Evolutionary conservation across 2,329 filamentous ascomycete species (phyloP), one percentile per base, ranked within the genome.

Genomic region (Aspergillus unguis): DNA sequence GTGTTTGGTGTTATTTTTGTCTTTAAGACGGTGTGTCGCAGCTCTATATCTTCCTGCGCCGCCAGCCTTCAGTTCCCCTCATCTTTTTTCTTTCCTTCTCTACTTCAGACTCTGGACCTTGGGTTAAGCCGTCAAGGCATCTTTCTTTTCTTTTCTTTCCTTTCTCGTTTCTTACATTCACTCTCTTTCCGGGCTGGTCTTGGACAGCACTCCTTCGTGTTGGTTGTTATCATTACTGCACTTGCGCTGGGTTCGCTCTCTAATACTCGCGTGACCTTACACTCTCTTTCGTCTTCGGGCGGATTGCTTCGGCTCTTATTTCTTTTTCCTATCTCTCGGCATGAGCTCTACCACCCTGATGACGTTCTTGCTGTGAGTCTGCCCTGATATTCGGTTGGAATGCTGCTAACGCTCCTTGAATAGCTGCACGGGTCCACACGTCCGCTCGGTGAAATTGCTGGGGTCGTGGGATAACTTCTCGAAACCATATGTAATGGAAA

Each of bases 401-500:
- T 44, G 36, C 49, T 31, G 36, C 64, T 68, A 55, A 62, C 63
- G 6, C 41, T 46, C 23, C 23, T 33, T 53, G 28, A 31, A 40
- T 29, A 70, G 66, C 53, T 63, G 63, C 40, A 73, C 73, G 55
- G 67, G 69, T 44, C 69, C 73, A 32, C 65, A 71, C 36, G 68
- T 73, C 44, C 61, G 70, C 58, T 86, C 86, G 41, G 88, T 96
- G 60, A 85, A 88, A 66, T 80, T 96, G 42, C 80, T 94, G 62
- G 92, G 92, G 57, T 96, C 91, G 58, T 97, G 92, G 92, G 92
- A 96, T 76, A 96, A 96, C 76, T 96, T 96, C 74, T 78, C 80
- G 55, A 84, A 81, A 65, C 77, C 84, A 45, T 92, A 96, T 77
- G 77, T 77, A 42, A 91, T 97, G 85, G 84, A 92, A 69, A 83